phyloP scores from a whole-genome alignment of 169 alveolate genomes.

The Plasmodium reichenowi region DNA sequence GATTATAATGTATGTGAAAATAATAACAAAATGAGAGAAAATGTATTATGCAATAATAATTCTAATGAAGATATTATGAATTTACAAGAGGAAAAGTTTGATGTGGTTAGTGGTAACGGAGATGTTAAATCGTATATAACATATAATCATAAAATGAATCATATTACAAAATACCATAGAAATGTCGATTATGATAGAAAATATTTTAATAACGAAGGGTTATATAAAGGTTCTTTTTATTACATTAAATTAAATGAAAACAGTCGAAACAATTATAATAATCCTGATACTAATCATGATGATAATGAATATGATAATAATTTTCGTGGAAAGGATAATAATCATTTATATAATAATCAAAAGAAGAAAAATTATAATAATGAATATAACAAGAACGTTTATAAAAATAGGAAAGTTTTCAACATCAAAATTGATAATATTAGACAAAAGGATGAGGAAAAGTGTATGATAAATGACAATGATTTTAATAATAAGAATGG shows the following conservation, averaged over 20 bases:
- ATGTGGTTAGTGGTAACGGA: neutral
- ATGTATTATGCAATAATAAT: neutral
- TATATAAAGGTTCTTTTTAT: neutral
- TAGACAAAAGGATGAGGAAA: neutral
- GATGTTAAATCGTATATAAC: constrained; percentile 2
- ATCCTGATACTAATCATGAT: neutral
- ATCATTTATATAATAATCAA: neutral
- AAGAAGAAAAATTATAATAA: constrained; percentile 31
- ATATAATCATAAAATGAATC: constrained; percentile 11
- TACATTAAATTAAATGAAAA: constrained; percentile 18
- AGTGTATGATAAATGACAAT: neutral
- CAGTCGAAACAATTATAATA: constrained; percentile 15
- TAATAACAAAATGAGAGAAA: constrained; percentile 5
- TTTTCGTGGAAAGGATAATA: constrained; percentile 6
- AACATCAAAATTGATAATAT: constrained; percentile 3
- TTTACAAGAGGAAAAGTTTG: constrained; percentile 12
- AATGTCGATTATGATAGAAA: constrained; percentile 16
- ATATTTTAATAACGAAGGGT: constrained; percentile 6
- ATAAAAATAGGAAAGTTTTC: constrained; percentile 24
- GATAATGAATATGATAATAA: constrained; percentile 27
- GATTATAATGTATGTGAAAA: neutral
- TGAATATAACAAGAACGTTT: constrained; percentile 35
- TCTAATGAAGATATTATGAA: constrained; percentile 26
- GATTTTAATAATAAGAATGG: constrained; percentile 8
- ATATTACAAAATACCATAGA: constrained; percentile 17